A percentile compares a stretch with the other conserved stretches of the same genome.
These are phyloP conservation scores for Aspergillus texensis DNA, from an alignment of 2,329 filamentous ascomycete species.

Conservation along the genomic window DNA sequence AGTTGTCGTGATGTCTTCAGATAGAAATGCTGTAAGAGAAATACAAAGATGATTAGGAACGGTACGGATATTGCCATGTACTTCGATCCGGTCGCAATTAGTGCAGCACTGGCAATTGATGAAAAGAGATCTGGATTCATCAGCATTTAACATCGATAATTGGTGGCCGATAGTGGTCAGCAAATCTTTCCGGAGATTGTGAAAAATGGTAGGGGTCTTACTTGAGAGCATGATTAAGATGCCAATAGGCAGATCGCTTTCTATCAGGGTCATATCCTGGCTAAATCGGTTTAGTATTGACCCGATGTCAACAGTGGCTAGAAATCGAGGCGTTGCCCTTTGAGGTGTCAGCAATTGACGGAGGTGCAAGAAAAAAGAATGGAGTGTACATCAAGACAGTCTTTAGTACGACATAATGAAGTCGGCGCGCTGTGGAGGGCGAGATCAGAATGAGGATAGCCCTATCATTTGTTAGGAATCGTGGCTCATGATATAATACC, in stretches of 20 bases:
- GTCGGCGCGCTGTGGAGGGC: neutral
- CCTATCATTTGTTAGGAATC: neutral
- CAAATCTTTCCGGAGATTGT: too few species aligned
- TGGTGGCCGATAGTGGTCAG: neutral
- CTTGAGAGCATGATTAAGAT: constrained; percentile 1
- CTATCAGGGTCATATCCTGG: constrained; percentile 5
- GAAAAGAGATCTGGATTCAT: too few species aligned
- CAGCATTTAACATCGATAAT: neutral
- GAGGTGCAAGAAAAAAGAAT: too few species aligned
- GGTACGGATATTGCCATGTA: too few species aligned
- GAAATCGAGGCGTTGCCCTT: neutral
- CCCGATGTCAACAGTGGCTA: constrained; percentile 1
- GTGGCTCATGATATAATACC: neutral
- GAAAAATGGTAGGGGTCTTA: neutral
- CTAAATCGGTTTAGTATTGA: neutral
- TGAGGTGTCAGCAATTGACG: too few species aligned
- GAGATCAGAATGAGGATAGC: constrained; percentile 8
- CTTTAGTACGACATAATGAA: constrained; percentile 3
- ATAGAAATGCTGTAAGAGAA: too few species aligned
- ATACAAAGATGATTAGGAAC: too few species aligned
- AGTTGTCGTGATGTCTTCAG: too few species aligned
- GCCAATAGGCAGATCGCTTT: constrained; percentile 5
- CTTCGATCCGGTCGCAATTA: too few species aligned
- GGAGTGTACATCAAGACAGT: constrained; percentile 4
- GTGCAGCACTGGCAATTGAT: too few species aligned